phyloP scores from a whole-genome alignment of 2,329 filamentous ascomycete genomes.

The Ceratocystis cacaofunesta region DNA sequence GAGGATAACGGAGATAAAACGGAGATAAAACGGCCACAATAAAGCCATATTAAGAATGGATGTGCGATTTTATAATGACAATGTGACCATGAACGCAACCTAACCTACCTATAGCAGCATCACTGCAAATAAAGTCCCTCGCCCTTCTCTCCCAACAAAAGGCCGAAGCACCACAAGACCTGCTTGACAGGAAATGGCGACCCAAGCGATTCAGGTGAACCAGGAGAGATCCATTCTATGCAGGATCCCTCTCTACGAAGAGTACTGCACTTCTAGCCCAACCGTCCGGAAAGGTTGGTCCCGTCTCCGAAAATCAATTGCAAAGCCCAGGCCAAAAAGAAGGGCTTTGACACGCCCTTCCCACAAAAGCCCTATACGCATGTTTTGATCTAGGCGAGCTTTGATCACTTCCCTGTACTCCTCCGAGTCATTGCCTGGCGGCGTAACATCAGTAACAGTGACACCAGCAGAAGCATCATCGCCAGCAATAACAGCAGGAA shows the following conservation, averaged over 20 bases:
- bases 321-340: slow-evolving; percentile 78
- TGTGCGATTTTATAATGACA: not conserved
- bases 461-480: slow-evolving; percentile 1
- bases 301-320: slow-evolving; percentile 60
- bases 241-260: slow-evolving; percentile 40
- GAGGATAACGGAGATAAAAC: not conserved
- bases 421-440: slow-evolving; percentile 26
- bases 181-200: not conserved
- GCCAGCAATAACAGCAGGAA: not conserved
- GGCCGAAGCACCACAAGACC: not conserved
- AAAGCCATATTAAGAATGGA: not conserved
- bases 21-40: not conserved
- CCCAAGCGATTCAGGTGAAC: not conserved
- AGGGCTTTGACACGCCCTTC: slow-evolving; percentile 86
- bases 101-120: not conserved
- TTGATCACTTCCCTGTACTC: slow-evolving; percentile 79
- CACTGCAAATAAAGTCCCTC: not conserved
- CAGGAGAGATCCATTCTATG: not conserved
- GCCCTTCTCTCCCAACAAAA: not conserved
- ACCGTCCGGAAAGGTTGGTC: slow-evolving; percentile 66
- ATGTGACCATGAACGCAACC: not conserved
- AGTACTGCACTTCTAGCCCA: slow-evolving; percentile 70
- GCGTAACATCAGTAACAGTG: slow-evolving; percentile 11
- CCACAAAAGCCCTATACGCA: slow-evolving; percentile 77
- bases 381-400: slow-evolving; percentile 74